Base-by-base conservation (phyloP, 805 yeast genomes). In the Ogataea glucozyma region DNA sequence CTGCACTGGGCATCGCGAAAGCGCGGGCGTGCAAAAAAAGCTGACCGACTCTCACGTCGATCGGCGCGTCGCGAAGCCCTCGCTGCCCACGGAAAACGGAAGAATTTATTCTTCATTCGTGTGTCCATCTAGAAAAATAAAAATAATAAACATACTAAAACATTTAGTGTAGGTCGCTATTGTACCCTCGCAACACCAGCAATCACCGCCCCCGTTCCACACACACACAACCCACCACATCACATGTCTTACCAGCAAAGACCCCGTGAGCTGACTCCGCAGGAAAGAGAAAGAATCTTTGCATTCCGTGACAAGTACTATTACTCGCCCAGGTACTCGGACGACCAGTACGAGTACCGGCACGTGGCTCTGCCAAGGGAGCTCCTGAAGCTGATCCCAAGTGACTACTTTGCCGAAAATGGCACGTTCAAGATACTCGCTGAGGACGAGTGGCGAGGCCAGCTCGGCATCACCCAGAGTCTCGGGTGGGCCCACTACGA, bases 401-500 rank as follows among this genome's bases (percentile, higher is more conserved):
- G 83, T 31, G 99, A 95, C 61, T 95, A 90, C 61, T 93, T 93
- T 73, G 81, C 89, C 2, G 96, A 90, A 46, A 88, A 96, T 2
- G 98, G 98, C 4, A 93, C 99, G 0, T 73, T 93, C 54, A 81
- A 96, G 52, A 88, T 93, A 32, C 70, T 93, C 29, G 67, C 85
- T 37, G 99, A 93, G 64, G 98, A 93, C 53, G 99, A 93, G 66
- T 93, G 99, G 99, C 76, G 99, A 64, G 54, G 57, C 10, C 98
- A 97, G 1, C 70, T 93, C 38, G 99, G 99, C 2, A 89, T 93
- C 57, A 93, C 98, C 6, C 99, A 93, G 65, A 86, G 96, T 26
- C 71, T 93, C 47, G 99, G 99, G 1, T 93, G 99, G 99, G 93
- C 77, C 41, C 99, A 93, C 65, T 93, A 91, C 61, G 99, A 93